A percentile compares a stretch with the other conserved stretches of the same genome.
These are phyloP conservation scores for Trichosporon asahii DNA, from an alignment of 1,284 basidiomycete species.

Conservation along the genomic window DNA sequence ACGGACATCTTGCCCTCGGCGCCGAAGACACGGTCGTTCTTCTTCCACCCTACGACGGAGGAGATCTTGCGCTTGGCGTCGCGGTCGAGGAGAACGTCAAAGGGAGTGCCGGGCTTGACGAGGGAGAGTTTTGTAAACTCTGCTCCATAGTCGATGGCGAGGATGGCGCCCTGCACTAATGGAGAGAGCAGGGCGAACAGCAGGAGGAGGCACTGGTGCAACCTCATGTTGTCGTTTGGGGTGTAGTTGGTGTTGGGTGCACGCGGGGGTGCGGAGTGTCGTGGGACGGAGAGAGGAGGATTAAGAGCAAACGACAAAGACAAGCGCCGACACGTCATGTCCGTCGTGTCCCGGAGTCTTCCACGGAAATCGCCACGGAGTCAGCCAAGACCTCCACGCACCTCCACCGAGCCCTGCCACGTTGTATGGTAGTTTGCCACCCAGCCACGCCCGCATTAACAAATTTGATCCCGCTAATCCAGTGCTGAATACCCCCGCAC, in stretches of 20 bases:
- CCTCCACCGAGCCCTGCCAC: conserved; percentile 3
- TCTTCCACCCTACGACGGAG: conserved; percentile 81
- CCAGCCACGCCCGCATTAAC: neutral
- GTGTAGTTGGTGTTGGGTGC: neutral
- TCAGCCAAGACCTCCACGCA: neutral
- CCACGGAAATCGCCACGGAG: conserved; percentile 5
- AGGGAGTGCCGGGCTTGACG: conserved; percentile 92
- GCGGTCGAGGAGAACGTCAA: conserved; percentile 92
- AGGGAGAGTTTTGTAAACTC: conserved; percentile 95
- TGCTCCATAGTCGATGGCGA: conserved; percentile 93
- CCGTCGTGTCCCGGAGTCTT: neutral
- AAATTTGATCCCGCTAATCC: neutral
- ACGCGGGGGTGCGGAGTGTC: neutral
- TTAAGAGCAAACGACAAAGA: neutral
- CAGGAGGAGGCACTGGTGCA: conserved; percentile 25
- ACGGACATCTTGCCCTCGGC: conserved; percentile 82
- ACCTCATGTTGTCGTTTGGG: conserved; percentile 23
- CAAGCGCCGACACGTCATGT: conserved; percentile 1
- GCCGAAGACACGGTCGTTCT: conserved; percentile 81
- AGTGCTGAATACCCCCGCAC: neutral
- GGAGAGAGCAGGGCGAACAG: conserved; percentile 41
- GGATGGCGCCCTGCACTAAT: conserved; percentile 56
- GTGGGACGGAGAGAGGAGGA: no score
- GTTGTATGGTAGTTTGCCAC: neutral
- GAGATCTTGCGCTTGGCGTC: conserved; percentile 96